Conservation (phyloP, 148 eudicot species). For the Nyssa sinensis region DNA sequence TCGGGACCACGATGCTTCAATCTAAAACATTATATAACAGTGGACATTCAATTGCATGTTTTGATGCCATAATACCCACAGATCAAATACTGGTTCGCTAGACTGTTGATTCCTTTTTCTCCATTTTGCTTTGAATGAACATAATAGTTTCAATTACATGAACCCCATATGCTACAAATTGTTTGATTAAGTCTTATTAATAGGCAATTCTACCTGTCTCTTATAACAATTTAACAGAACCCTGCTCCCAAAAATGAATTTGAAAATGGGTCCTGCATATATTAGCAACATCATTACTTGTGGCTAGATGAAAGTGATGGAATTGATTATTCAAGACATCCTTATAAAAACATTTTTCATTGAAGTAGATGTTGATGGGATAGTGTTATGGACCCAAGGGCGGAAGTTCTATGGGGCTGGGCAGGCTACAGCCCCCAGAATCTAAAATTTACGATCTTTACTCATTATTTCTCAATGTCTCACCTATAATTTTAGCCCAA, state of each 20-base stretch:
- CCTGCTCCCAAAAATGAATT: background rate
- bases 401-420: too few relatives aligned
- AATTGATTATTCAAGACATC: too few relatives aligned
- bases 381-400: too few relatives aligned
- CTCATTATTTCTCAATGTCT: too few relatives aligned
- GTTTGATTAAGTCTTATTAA: background rate
- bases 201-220: background rate
- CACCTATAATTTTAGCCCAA: too few relatives aligned
- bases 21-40: conserved; percentile 21
- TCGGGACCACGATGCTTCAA: conserved; percentile 94
- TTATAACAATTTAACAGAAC: background rate
- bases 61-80: background rate
- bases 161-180: background rate
- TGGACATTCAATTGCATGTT: background rate
- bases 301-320: too few relatives aligned
- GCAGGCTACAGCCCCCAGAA: too few relatives aligned
- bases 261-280: background rate
- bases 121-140: background rate
- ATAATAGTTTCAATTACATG: background rate
- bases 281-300: background rate
- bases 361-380: too few relatives aligned
- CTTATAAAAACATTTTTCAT: too few relatives aligned
- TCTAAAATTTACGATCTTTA: too few relatives aligned
- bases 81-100: background rate
- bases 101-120: background rate